Evolutionary conservation across 2,329 filamentous ascomycete species (phyloP).

Genomic region (Exophiala bonariae): DNA sequence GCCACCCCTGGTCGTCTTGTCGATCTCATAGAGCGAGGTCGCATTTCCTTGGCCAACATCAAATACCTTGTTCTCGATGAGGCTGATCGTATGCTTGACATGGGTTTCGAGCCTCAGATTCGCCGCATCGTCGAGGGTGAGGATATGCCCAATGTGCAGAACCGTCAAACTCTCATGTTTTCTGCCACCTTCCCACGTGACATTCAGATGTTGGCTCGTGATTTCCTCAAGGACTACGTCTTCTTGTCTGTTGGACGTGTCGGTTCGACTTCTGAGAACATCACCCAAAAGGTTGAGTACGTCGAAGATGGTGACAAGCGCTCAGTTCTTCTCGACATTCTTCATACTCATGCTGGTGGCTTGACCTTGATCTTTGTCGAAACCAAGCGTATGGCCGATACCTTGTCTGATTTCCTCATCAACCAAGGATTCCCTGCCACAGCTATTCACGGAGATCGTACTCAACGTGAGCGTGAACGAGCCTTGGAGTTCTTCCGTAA

Average conservation of each 20-base stretch:
- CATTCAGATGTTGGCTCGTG: constrained; percentile 97
- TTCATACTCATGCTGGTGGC: constrained; percentile 87
- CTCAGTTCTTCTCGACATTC: constrained; percentile 93
- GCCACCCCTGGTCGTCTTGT: constrained; percentile 96
- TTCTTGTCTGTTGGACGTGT: constrained; percentile 99
- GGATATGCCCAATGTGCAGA: constrained; percentile 84
- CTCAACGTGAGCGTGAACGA: constrained; percentile 97
- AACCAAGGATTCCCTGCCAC: constrained; percentile 98
- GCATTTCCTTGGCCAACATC: constrained; percentile 97
- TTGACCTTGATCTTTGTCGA: constrained; percentile 98
- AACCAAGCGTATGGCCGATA: constrained; percentile 99
- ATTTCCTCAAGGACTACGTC: constrained; percentile 98
- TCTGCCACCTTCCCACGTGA: constrained; percentile 98
- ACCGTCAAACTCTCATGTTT: constrained; percentile 99
- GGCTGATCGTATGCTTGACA: constrained; percentile 99
- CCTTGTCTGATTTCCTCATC: constrained; percentile 95
- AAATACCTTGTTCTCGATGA: constrained; percentile 99
- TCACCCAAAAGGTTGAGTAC: constrained; percentile 98
- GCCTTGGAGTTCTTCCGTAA: constrained; percentile 97
- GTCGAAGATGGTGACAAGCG: constrained; percentile 97
- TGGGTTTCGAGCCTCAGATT: constrained; percentile 99
- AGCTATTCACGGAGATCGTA: constrained; percentile 97
- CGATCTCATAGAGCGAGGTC: constrained; percentile 96
- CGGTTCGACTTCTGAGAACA: constrained; percentile 99
- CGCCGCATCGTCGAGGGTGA: constrained; percentile 97